Base-by-base conservation (phyloP, 495 filamentous ascomycete species). In the Sordaria brevicollis region DNA sequence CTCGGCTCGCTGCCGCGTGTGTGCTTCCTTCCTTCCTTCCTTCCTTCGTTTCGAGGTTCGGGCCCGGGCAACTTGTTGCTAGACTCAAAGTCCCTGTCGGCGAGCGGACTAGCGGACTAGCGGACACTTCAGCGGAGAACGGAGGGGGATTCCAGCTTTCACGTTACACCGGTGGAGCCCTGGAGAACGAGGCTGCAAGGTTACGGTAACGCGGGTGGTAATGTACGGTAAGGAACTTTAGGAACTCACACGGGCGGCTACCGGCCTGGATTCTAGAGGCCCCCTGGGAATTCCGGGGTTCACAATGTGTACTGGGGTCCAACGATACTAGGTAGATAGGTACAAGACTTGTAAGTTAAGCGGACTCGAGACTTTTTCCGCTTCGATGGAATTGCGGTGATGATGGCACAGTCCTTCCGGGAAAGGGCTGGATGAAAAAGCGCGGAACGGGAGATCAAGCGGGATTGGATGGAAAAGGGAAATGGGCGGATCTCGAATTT, bases 401-500 rank as follows among this genome's bases (percentile, higher is more conserved):
- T 13, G 66, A 36, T 67, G 66, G 31, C 37, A 33, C 43, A n/a
- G n/a, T n/a, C n/a, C n/a, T n/a, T 67, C 65, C 69, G 66, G 71
- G 19, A 62, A 69, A 33, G 66, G 66, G 69, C 69, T 76, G 75
- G 75, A 73, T 67, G 70, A 70, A 69, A 71, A 67, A 73, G n/a
- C n/a, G n/a, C 41, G 41, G 74, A 73, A 66, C 66, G 41, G 65
- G 65, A 65, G 70, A 67, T 75, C 68, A 77, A 76, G n/a, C n/a
- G n/a, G n/a, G 77, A 77, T 77, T 77, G 77, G 76, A 77, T 69
- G 70, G 68, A 69, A 15, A 35, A 69, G 65, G 25, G 49, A 62
- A 57, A 37, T 57, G 35, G 31, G 70, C 74, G 77, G 75, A 75
- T 76, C 77, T 79, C 74, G 74, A 79, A 79, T 73, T 75, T 70